phyloP scores from a whole-genome alignment of 2,329 filamentous ascomycete genomes.

The Arachnomyces sp. region DNA sequence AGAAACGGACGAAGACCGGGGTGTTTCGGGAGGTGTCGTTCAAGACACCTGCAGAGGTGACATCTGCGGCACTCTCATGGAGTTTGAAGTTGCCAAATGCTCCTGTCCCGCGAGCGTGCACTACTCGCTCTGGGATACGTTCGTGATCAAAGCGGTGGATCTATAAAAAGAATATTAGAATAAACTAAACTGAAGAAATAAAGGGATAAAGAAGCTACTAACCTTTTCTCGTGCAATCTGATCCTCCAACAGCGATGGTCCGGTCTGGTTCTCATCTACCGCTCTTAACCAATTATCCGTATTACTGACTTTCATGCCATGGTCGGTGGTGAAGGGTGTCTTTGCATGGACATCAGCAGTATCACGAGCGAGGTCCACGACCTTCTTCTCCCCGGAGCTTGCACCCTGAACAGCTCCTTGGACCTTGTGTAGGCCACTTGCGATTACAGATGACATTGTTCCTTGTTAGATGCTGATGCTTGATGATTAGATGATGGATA shows the following conservation, averaged over 20 bases:
- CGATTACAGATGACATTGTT: conserved; percentile 21
- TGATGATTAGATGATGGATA: no score
- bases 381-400: conserved; percentile 41
- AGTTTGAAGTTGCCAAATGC: conserved; percentile 63
- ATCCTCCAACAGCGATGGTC: conserved; percentile 65
- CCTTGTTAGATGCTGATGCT: not conserved
- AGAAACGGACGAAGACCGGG: conserved; percentile 64
- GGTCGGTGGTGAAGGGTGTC: conserved; percentile 65
- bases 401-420: conserved; percentile 14
- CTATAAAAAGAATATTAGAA: conserved; percentile 16
- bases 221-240: conserved; percentile 67
- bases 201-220: conserved; percentile 9
- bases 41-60: conserved; percentile 56
- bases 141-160: conserved; percentile 66
- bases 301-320: conserved; percentile 63
- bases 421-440: conserved; percentile 23
- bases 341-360: conserved; percentile 53
- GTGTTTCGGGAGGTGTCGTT: conserved; percentile 63
- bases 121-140: conserved; percentile 60
- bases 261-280: conserved; percentile 54
- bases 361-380: conserved; percentile 52
- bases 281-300: conserved; percentile 73
- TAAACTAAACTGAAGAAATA: not conserved
- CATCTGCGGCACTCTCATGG: conserved; percentile 55
- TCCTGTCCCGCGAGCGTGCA: conserved; percentile 58